Conservation (phyloP, 306 rosid genomes). For the Arachis hypogaea region DNA sequence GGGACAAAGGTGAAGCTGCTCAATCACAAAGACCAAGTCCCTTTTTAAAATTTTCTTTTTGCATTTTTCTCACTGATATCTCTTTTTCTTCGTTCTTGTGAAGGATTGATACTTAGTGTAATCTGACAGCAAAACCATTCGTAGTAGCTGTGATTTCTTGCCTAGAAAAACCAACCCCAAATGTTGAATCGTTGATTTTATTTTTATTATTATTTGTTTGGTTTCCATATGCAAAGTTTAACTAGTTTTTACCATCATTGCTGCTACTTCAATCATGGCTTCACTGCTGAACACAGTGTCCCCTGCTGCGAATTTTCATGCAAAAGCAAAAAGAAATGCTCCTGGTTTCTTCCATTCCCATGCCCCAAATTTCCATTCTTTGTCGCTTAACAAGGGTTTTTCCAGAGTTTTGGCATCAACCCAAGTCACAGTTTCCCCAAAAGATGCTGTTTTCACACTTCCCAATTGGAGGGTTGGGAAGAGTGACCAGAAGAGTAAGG, state of each 20-base stretch:
- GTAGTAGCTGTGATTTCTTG: slow-evolving; percentile 1
- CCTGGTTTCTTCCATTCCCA: slow-evolving; percentile 53
- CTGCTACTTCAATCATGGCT: slow-evolving; percentile 49
- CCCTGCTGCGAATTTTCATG: slow-evolving; percentile 46
- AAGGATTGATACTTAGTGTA: slow-evolving; percentile 1
- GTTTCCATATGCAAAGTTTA: slow-evolving; percentile 20
- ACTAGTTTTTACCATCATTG: slow-evolving; percentile 23
- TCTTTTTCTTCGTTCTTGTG: background rate
- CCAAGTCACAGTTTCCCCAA: slow-evolving; percentile 64
- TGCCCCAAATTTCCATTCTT: slow-evolving; percentile 51
- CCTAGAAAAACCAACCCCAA: slow-evolving; percentile 30
- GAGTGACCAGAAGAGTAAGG: slow-evolving; percentile 56
- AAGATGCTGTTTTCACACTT: slow-evolving; percentile 60
- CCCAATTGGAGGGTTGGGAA: slow-evolving; percentile 76
- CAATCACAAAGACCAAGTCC: background rate
- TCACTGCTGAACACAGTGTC: slow-evolving; percentile 58
- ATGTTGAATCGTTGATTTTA: slow-evolving; percentile 3
- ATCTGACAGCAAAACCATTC: background rate
- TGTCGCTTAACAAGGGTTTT: slow-evolving; percentile 59
- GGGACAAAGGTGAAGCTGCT: slow-evolving; percentile 16
- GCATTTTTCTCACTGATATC: slow-evolving; percentile 11
- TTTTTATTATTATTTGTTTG: too few relatives aligned
- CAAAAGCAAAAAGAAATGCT: slow-evolving; percentile 52
- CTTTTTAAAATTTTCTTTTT: background rate
- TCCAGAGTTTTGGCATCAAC: slow-evolving; percentile 70